phyloP scores from a whole-genome alignment of 495 filamentous ascomycete genomes.

The Friedmanniomyces simplex region DNA sequence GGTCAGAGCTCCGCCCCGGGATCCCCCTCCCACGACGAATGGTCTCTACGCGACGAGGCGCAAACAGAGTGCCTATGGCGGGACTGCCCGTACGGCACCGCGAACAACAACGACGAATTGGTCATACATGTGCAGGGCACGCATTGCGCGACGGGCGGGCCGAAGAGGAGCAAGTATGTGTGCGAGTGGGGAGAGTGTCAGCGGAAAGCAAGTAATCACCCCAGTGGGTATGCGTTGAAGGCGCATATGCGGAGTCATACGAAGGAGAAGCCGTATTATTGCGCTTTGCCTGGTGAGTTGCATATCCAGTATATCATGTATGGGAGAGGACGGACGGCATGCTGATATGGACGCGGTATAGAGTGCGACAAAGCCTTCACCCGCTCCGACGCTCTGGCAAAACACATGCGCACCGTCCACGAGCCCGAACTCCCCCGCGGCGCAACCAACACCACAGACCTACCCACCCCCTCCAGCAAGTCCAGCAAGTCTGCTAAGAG shows the following conservation, averaged over 20 bases:
- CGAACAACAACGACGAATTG: constrained; percentile 86
- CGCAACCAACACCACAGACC: constrained; percentile 76
- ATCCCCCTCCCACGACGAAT: constrained; percentile 65
- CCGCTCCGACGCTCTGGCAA: constrained; percentile 88
- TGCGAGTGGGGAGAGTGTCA: constrained; percentile 91
- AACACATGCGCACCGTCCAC: constrained; percentile 98
- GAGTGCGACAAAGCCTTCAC: constrained; percentile 98
- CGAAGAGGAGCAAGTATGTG: constrained; percentile 70
- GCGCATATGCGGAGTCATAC: constrained; percentile 98
- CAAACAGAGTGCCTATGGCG: constrained; percentile 85
- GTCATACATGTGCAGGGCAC: constrained; percentile 89
- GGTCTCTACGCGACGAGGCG: constrained; percentile 59
- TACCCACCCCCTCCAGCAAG: constrained; percentile 50
- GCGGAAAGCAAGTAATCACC: constrained; percentile 79
- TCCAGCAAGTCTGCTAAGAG: constrained; percentile 7
- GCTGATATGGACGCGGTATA: neutral
- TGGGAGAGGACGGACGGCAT: neutral
- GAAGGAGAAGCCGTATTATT: constrained; percentile 96
- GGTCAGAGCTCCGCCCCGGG: constrained; percentile 75
- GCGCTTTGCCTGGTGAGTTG: constrained; percentile 70
- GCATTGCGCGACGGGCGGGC: constrained; percentile 58
- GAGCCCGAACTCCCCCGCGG: constrained; percentile 75
- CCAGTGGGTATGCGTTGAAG: constrained; percentile 86
- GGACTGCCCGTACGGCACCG: constrained; percentile 66
- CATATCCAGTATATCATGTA: neutral